Evolutionary conservation across 2,329 filamentous ascomycete species (phyloP).

Genomic region (Aspergillus luchuensis): DNA sequence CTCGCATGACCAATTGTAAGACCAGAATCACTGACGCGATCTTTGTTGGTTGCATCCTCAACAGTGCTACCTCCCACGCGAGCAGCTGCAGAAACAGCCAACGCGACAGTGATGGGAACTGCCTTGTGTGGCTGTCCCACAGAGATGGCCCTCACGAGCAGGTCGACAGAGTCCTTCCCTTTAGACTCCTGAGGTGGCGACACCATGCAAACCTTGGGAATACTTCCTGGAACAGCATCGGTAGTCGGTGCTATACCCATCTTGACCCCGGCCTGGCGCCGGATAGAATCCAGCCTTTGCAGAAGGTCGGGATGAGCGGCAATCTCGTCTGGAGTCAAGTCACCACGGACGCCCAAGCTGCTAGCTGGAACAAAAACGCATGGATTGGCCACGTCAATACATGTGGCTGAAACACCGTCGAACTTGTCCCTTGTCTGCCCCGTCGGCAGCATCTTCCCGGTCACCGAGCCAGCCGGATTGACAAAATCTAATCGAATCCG

Average conservation of each 20-base stretch:
- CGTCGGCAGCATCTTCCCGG: conserved; percentile 63
- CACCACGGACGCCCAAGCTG: conserved; percentile 47
- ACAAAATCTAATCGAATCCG: conserved; percentile 63
- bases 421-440: conserved; percentile 57
- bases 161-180: conserved; percentile 32
- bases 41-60: neutral
- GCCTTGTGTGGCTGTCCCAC: conserved; percentile 61
- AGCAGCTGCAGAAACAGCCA: neutral
- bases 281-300: conserved; percentile 56
- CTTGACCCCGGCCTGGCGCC: conserved; percentile 57
- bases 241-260: conserved; percentile 61
- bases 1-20: neutral
- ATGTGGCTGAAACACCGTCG: conserved; percentile 54
- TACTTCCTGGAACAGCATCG: conserved; percentile 52
- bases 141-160: conserved; percentile 54
- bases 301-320: conserved; percentile 50
- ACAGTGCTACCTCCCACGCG: neutral
- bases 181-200: conserved; percentile 30
- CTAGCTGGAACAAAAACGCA: conserved; percentile 62
- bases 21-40: neutral
- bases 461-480: conserved; percentile 64
- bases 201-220: conserved; percentile 66
- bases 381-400: conserved; percentile 66
- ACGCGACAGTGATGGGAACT: conserved; percentile 46
- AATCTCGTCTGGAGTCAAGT: conserved; percentile 57